phyloP scores from a whole-genome alignment of 495 filamentous ascomycete species.

The Penicillium desertorum region DNA sequence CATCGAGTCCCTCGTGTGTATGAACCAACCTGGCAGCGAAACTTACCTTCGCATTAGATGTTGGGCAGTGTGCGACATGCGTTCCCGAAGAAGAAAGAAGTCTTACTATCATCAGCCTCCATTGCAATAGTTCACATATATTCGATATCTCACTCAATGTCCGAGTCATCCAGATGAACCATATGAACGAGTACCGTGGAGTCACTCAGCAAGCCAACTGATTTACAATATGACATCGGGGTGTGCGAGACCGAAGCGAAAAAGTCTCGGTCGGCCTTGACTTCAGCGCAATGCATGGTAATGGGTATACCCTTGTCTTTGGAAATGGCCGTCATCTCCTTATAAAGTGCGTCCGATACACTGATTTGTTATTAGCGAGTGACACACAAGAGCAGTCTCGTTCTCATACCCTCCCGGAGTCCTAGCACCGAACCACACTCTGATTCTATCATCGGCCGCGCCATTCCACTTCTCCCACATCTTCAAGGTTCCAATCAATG shows the following conservation, averaged over 20 bases:
- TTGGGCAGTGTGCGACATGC: constrained; percentile 51
- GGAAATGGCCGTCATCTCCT: constrained; percentile 45
- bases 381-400: neutral
- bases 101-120: neutral
- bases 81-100: constrained; percentile 40
- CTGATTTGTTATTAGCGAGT: constrained; percentile 20
- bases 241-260: constrained; percentile 43
- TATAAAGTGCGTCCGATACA: constrained; percentile 46
- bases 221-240: constrained; percentile 45
- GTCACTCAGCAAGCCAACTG: constrained; percentile 40
- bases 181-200: constrained; percentile 46
- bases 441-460: constrained; percentile 45
- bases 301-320: constrained; percentile 43
- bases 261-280: constrained; percentile 41
- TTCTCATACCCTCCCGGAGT: constrained; percentile 46
- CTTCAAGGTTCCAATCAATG: constrained; percentile 40
- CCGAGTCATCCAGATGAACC: constrained; percentile 48
- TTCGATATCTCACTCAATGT: constrained; percentile 27
- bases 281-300: constrained; percentile 47
- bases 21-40: neutral
- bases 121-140: no score
- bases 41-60: constrained; percentile 44
- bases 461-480: constrained; percentile 53
- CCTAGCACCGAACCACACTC: constrained; percentile 52
- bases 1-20: neutral